Evolutionary conservation across 164 flowering plant species (phyloP), one percentile per base, ranked within the genome.

Genomic region (Tinospora cordifolia): DNA sequence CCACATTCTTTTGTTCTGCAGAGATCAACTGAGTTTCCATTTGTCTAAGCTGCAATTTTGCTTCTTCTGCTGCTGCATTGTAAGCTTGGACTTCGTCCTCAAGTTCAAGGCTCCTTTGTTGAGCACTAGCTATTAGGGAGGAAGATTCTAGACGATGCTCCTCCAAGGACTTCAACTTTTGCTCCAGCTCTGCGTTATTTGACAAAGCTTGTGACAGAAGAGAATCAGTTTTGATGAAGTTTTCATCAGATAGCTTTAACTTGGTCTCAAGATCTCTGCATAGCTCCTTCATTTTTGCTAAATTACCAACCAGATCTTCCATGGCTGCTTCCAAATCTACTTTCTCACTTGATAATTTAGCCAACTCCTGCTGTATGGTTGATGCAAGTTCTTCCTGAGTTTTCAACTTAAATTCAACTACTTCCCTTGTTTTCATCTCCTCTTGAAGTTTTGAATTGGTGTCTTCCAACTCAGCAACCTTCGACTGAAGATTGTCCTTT

Each of bases 171-270:
- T 83, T 84, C 76, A 90, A 27, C 79, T 83, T 88, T 81, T 86
- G 75, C 71, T 90, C 93, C 69, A 90, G 84, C 73, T 92, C 97
- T 30, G 73, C 75, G 66, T 82, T 88, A 69, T 83, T 81, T 24
- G 84, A 76, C 83, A 87, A 63, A 25, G 93, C 89, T 78, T 90
- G 81, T 21, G 89, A 77, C 25, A 90, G 74, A 68, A 84, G 90
- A 68, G 88, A 75, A 75, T 90, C 90, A 7, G 84, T 51, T 79
- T 86, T 85, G 40, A 27, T 34, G 77, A 85, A 88, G 60, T 81
- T 90, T 62, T 86, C 90, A 34, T 85, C 87, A 2, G 92, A 86
- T 36, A 71, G 64, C 81, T 82, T 82, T 83, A 92, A 62, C 76
- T 87, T 89, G n/a, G 77, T 79, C 78, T 89, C 91, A 58, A 90